phyloP scores from a whole-genome alignment of 768 basidiomycete species.

The Lentinula edodes region DNA sequence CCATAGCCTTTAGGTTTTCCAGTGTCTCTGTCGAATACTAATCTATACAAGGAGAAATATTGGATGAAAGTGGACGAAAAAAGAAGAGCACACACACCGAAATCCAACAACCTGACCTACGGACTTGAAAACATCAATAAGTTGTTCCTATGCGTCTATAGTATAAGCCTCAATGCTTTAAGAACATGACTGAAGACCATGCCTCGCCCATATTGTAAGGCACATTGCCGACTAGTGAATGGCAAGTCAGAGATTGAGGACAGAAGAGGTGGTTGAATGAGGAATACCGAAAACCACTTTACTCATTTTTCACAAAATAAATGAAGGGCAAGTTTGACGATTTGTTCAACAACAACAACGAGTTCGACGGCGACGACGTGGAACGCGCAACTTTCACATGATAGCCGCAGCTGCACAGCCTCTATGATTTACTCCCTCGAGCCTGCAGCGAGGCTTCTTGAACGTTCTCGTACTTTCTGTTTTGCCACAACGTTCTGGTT shows the following conservation, averaged over 20 bases:
- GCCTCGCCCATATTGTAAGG: slow-evolving; percentile 86
- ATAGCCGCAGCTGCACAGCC: no score
- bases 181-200: slow-evolving; percentile 14
- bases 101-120: slow-evolving; percentile 89
- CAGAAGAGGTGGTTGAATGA: background rate
- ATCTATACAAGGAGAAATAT: slow-evolving; percentile 31
- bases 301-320: slow-evolving; percentile 36
- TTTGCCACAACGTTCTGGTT: no score
- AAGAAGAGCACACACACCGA: slow-evolving; percentile 40
- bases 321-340: background rate
- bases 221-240: slow-evolving; percentile 70
- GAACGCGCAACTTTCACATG: background rate
- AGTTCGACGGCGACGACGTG: background rate
- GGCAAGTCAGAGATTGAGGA: background rate
- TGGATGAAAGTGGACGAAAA: slow-evolving; percentile 5
- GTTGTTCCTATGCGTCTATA: slow-evolving; percentile 50
- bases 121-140: slow-evolving; percentile 84
- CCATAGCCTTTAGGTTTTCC: slow-evolving; percentile 93
- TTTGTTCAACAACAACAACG: no score
- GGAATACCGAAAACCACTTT: slow-evolving; percentile 69
- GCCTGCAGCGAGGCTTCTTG: no score
- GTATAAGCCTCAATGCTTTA: slow-evolving; percentile 9
- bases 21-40: slow-evolving; percentile 89
- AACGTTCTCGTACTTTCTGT: no score
- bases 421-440: no score